Evolutionary conservation across 2,329 filamentous ascomycete species (phyloP).

Genomic region (Orbilia oligospora): DNA sequence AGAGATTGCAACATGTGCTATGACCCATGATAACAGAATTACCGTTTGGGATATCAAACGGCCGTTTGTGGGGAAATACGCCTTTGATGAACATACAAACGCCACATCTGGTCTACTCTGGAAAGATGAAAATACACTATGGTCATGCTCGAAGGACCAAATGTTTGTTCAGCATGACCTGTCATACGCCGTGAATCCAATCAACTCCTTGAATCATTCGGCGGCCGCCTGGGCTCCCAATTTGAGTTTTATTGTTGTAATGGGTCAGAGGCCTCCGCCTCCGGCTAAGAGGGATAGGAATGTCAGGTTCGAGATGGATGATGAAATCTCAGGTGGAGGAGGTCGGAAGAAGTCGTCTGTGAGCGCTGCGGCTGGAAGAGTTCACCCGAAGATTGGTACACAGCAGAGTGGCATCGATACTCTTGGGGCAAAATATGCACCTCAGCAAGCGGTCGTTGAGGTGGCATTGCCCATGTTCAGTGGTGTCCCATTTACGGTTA

Average conservation of each 20-base stretch:
- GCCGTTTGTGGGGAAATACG: conserved; percentile 77
- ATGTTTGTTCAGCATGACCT: conserved; percentile 77
- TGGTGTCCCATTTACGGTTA: conserved; percentile 61
- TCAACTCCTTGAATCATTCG: conserved; percentile 76
- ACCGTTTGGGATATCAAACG: conserved; percentile 80
- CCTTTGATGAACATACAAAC: conserved; percentile 74
- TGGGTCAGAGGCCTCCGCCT: conserved; percentile 61
- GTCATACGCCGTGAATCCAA: conserved; percentile 75
- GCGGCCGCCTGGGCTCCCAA: conserved; percentile 70
- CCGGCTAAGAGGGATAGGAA: conserved; percentile 60
- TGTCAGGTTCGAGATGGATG: conserved; percentile 62
- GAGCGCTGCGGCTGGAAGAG: conserved; percentile 58
- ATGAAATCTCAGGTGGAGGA: conserved; percentile 61
- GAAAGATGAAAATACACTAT: conserved; percentile 77
- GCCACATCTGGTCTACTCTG: conserved; percentile 75
- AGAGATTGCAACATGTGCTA: conserved; percentile 71
- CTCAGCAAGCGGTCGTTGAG: conserved; percentile 62
- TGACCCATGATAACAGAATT: conserved; percentile 73
- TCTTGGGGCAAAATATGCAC: conserved; percentile 61
- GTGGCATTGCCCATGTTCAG: conserved; percentile 63
- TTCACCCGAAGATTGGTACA: conserved; percentile 44
- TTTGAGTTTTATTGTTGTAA: conserved; percentile 62
- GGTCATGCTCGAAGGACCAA: conserved; percentile 76
- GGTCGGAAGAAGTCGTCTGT: conserved; percentile 60
- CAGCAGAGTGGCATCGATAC: conserved; percentile 61